Evolutionary conservation across 257 asterid genomes (phyloP).

Genomic region (Fraxinus quadrangulata): DNA sequence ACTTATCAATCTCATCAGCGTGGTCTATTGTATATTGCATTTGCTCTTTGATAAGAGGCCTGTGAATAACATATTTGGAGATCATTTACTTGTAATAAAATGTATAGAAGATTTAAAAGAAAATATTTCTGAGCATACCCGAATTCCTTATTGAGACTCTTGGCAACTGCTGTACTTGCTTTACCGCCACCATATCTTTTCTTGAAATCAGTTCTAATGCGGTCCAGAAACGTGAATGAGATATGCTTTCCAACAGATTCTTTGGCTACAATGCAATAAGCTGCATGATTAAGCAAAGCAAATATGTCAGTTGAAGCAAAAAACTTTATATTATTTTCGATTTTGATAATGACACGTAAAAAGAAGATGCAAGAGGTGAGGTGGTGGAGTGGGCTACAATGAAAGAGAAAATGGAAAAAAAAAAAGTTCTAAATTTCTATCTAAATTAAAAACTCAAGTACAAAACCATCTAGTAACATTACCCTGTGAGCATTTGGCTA

Average conservation of each 20-base stretch:
- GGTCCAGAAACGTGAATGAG: constrained; percentile 82
- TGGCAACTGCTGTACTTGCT: constrained; percentile 87
- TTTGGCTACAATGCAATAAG: constrained; percentile 90
- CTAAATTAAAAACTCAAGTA: not conserved
- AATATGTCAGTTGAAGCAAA: not conserved
- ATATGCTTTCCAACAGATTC: constrained; percentile 91
- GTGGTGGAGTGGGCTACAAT: not conserved
- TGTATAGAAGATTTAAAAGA: not conserved
- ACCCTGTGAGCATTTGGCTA: not conserved
- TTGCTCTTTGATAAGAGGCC: constrained; percentile 86
- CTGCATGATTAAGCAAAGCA: constrained; percentile 43
- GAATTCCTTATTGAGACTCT: constrained; percentile 86
- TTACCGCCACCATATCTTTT: constrained; percentile 92
- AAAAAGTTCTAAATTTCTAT: not conserved
- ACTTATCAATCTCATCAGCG: constrained; percentile 88
- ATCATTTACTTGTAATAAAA: not conserved
- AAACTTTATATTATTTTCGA: not conserved
- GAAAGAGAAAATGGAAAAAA: not conserved
- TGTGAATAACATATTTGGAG: constrained; percentile 28
- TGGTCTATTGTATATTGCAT: constrained; percentile 90
- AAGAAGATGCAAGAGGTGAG: not conserved
- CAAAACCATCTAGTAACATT: not conserved
- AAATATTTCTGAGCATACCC: constrained; percentile 51
- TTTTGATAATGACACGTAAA: not conserved
- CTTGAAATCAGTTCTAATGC: constrained; percentile 81